Conservation (phyloP, 2,329 filamentous ascomycete genomes). For the Phialophora macrospora region DNA sequence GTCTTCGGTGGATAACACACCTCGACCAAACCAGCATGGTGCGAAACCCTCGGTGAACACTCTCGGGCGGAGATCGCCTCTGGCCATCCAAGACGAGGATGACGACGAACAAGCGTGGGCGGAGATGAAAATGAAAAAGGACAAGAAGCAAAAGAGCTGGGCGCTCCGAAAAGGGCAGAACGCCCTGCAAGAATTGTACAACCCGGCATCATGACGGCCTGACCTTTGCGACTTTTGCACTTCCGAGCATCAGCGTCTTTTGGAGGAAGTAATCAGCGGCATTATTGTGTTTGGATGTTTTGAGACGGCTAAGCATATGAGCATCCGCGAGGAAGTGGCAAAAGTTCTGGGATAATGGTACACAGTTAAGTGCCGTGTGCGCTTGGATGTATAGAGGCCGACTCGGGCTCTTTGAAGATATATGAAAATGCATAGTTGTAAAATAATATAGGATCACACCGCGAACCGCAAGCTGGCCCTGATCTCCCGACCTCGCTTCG, state of each 20-base stretch:
- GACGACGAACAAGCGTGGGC: constrained; percentile 57
- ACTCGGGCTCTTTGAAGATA: constrained; percentile 15
- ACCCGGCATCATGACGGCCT: constrained; percentile 27
- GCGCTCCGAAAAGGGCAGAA: constrained; percentile 48
- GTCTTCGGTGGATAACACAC: constrained; percentile 42
- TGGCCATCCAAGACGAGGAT: constrained; percentile 48
- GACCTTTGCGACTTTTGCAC: neutral
- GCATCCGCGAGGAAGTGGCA: constrained; percentile 15
- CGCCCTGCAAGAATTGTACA: constrained; percentile 38
- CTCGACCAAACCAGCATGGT: constrained; percentile 36
- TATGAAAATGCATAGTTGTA: constrained; percentile 27
- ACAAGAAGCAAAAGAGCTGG: constrained; percentile 56
- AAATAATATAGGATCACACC: constrained; percentile 17
- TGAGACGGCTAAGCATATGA: constrained; percentile 9
- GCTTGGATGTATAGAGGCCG: constrained; percentile 19
- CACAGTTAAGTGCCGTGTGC: constrained; percentile 1
- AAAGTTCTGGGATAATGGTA: constrained; percentile 27
- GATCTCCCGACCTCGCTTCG: neutral
- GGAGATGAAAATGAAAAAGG: constrained; percentile 57
- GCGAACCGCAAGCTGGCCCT: neutral
- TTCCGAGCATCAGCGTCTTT: constrained; percentile 3
- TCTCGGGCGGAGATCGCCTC: constrained; percentile 37
- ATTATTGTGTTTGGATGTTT: constrained; percentile 14
- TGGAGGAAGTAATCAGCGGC: constrained; percentile 28
- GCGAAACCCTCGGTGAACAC: constrained; percentile 40